These are phyloP conservation scores for Sonneratia alba DNA, from an alignment of 345 rosid genomes.

Conservation along the genomic window DNA sequence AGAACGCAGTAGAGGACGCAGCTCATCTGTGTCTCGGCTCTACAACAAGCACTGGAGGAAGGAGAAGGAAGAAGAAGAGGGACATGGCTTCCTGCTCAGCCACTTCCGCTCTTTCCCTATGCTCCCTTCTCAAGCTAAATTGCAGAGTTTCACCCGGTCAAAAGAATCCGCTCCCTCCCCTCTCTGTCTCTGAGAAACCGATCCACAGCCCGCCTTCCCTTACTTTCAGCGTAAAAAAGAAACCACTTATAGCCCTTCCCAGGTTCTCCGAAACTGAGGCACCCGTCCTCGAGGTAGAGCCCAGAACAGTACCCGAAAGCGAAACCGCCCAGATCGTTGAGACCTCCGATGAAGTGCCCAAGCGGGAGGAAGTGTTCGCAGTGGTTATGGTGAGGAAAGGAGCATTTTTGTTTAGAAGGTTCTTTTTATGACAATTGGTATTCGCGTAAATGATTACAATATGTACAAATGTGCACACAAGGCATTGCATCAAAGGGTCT, in stretches of 20 bases:
- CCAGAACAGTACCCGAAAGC: constrained; percentile 15
- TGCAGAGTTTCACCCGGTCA: constrained; percentile 42
- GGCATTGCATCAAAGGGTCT: too few relatives aligned
- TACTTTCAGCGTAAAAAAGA: constrained; percentile 14
- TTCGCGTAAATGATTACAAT: neutral
- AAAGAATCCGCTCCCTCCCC: constrained; percentile 9
- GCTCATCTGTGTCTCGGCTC: neutral
- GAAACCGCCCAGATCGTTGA: constrained; percentile 6
- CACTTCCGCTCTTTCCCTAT: constrained; percentile 38
- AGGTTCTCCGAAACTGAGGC: constrained; percentile 47
- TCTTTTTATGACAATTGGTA: neutral
- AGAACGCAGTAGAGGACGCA: neutral
- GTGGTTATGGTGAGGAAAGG: constrained; percentile 71
- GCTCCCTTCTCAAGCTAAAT: constrained; percentile 45
- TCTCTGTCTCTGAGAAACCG: constrained; percentile 18
- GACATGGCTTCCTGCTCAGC: constrained; percentile 26
- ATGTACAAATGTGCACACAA: too few relatives aligned
- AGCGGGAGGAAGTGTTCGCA: constrained; percentile 88
- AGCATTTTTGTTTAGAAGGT: neutral
- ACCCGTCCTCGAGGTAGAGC: constrained; percentile 30
- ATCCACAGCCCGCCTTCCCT: constrained; percentile 13
- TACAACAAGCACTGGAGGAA: neutral
- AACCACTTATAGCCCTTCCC: constrained; percentile 20
- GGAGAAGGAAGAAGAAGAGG: neutral
- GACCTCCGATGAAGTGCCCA: constrained; percentile 26